phyloP scores from a whole-genome alignment of 306 rosid species.

The Casuarina cunninghamiana region DNA sequence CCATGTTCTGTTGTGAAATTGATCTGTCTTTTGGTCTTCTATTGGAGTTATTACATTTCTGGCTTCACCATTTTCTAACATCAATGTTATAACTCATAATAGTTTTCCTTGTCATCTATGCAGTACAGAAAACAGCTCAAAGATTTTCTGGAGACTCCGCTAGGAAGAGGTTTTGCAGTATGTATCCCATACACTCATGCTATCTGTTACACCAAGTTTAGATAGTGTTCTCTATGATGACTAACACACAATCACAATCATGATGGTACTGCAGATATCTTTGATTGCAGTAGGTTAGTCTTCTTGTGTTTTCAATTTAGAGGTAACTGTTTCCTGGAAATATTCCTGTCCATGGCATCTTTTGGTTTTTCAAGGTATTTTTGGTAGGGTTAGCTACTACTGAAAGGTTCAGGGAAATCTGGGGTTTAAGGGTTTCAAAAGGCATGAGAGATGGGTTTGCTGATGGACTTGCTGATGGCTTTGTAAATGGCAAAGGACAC shows the following conservation, averaged over 20 bases:
- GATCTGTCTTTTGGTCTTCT: not conserved
- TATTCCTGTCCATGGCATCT: not conserved
- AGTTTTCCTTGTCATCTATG: constrained; percentile 26
- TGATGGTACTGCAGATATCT: not conserved
- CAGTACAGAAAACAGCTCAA: constrained; percentile 85
- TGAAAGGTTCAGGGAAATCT: not conserved
- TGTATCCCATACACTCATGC: constrained; percentile 21
- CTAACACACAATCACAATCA: not conserved
- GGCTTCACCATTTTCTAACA: not conserved
- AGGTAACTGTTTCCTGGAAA: not conserved
- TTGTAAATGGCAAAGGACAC: not conserved
- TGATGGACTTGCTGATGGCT: not conserved
- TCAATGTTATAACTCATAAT: constrained; percentile 8
- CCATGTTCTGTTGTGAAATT: not conserved
- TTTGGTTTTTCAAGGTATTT: not conserved
- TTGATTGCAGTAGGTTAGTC: not conserved
- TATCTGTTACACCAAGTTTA: not conserved
- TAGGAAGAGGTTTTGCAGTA: constrained; percentile 73
- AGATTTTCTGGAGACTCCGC: constrained; percentile 61
- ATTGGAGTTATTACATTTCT: not conserved
- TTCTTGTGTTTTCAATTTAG: not conserved
- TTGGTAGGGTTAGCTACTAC: not conserved
- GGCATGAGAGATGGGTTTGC: not conserved
- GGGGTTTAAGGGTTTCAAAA: not conserved
- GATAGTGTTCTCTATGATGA: constrained; percentile 1